A percentile compares a stretch with the other conserved stretches of the same genome.
Conservation (phyloP, 2,329 filamentous ascomycete genomes). For the Sporothrix dimorphospora region DNA sequence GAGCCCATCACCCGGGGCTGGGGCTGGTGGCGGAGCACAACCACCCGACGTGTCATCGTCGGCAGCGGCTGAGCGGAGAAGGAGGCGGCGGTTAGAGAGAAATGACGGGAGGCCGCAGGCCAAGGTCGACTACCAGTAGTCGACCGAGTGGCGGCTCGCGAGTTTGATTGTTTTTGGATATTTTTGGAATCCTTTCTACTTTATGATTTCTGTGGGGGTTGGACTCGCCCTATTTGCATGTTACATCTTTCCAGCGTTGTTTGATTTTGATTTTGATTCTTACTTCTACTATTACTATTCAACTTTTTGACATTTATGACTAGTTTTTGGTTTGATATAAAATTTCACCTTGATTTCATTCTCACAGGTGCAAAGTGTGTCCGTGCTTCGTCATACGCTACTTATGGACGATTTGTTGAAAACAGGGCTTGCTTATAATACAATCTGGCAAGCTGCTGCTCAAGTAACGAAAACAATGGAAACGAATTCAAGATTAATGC, state of each 20-base stretch:
- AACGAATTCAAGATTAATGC: too few species aligned
- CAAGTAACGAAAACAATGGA: too few species aligned
- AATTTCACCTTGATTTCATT: neutral
- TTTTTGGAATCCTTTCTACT: neutral
- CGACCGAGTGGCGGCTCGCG: neutral
- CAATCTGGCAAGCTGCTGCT: too few species aligned
- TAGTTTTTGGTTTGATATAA: neutral
- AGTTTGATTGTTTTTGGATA: neutral
- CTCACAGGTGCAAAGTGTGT: neutral
- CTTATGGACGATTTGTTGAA: too few species aligned
- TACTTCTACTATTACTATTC: neutral
- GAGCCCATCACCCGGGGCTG: slow-evolving; percentile 49
- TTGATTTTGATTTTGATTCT: neutral
- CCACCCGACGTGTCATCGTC: slow-evolving; percentile 33
- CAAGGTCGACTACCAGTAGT: slow-evolving; percentile 36
- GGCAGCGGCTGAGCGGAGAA: slow-evolving; percentile 55
- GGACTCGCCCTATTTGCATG: neutral
- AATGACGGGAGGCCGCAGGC: slow-evolving; percentile 46
- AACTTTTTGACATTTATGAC: neutral
- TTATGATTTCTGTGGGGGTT: neutral
- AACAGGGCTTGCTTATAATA: too few species aligned
- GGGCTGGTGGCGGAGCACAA: slow-evolving; percentile 35
- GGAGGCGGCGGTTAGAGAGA: slow-evolving; percentile 60
- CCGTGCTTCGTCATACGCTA: neutral
- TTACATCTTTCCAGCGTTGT: neutral